These are phyloP conservation scores for Xylaria digitata DNA, from an alignment of 2,329 filamentous ascomycete genomes.

Conservation along the genomic window DNA sequence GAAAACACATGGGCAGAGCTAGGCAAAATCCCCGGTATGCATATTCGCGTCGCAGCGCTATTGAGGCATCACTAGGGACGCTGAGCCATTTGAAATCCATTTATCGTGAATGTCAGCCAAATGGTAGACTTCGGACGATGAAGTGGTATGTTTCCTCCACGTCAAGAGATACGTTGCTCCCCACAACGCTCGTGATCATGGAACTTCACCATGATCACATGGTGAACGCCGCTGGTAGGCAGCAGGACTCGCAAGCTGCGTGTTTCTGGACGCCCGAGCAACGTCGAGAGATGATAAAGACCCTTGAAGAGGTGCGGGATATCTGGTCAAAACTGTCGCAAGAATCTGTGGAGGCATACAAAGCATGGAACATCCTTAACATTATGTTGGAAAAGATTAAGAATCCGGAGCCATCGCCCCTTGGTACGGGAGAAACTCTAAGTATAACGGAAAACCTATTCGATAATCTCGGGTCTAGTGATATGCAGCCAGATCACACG, in stretches of 20 bases:
- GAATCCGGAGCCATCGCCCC: constrained; percentile 53
- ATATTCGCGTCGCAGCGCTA: constrained; percentile 83
- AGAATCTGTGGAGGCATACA: constrained; percentile 88
- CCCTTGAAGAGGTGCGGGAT: constrained; percentile 75
- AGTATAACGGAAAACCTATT: constrained; percentile 46
- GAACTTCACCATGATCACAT: constrained; percentile 80
- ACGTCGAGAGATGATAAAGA: constrained; percentile 78
- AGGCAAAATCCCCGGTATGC: constrained; percentile 83
- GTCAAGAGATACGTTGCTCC: constrained; percentile 86
- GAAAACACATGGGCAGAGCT: constrained; percentile 84
- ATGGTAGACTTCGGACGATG: constrained; percentile 76
- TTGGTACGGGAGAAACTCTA: constrained; percentile 30
- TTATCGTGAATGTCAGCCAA: constrained; percentile 77
- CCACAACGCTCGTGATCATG: constrained; percentile 84
- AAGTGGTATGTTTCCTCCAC: constrained; percentile 83
- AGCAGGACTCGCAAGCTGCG: constrained; percentile 57
- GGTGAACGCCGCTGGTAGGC: constrained; percentile 56
- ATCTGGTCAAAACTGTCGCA: constrained; percentile 86
- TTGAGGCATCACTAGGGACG: constrained; percentile 87
- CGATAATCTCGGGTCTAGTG: constrained; percentile 42
- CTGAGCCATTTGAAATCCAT: constrained; percentile 81
- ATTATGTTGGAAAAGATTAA: constrained; percentile 86
- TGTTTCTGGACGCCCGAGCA: constrained; percentile 69
- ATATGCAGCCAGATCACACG: constrained; percentile 55
- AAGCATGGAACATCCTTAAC: constrained; percentile 82